These are phyloP conservation scores for Hymenoscyphus fructigenus DNA, from an alignment of 2,329 filamentous ascomycete genomes.

Conservation along the genomic window DNA sequence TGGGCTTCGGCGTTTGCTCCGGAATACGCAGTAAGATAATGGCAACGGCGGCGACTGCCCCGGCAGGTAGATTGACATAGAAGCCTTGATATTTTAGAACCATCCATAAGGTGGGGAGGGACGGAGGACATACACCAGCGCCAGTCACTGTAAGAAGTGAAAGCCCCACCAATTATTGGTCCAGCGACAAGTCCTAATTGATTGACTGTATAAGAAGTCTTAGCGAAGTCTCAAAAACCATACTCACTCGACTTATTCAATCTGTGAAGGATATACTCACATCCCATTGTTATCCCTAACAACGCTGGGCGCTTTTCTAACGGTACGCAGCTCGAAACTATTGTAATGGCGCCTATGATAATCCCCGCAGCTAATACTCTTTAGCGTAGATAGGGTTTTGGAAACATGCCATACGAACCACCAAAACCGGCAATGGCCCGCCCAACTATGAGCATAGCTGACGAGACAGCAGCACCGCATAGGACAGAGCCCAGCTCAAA, in stretches of 20 bases:
- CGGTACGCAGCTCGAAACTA: slow-evolving; percentile 42
- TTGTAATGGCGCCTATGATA: slow-evolving; percentile 50
- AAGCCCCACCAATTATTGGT: slow-evolving; percentile 35
- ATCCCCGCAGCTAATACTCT: slow-evolving; percentile 44
- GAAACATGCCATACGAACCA: neutral
- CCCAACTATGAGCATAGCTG: slow-evolving; percentile 53
- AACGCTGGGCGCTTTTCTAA: slow-evolving; percentile 20
- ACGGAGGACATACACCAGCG: slow-evolving; percentile 36
- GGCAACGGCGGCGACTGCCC: slow-evolving; percentile 36
- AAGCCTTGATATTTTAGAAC: slow-evolving; percentile 29
- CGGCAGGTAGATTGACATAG: slow-evolving; percentile 43
- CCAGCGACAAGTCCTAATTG: slow-evolving; percentile 23
- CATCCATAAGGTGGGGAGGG: neutral
- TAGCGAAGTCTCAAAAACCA: neutral
- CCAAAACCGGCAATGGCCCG: slow-evolving; percentile 54
- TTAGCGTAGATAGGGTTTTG: neutral
- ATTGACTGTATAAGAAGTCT: neutral
- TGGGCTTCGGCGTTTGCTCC: slow-evolving; percentile 19
- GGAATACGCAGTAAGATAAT: slow-evolving; percentile 41
- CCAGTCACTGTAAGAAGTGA: slow-evolving; percentile 29
- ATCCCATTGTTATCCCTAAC: neutral
- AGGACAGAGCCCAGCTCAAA: slow-evolving; percentile 57
- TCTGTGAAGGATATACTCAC: neutral
- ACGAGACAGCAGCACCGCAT: slow-evolving; percentile 50
- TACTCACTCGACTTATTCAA: too few relatives aligned